Base-by-base conservation (phyloP, 2,329 filamentous ascomycete species). In the Alternaria sp. region DNA sequence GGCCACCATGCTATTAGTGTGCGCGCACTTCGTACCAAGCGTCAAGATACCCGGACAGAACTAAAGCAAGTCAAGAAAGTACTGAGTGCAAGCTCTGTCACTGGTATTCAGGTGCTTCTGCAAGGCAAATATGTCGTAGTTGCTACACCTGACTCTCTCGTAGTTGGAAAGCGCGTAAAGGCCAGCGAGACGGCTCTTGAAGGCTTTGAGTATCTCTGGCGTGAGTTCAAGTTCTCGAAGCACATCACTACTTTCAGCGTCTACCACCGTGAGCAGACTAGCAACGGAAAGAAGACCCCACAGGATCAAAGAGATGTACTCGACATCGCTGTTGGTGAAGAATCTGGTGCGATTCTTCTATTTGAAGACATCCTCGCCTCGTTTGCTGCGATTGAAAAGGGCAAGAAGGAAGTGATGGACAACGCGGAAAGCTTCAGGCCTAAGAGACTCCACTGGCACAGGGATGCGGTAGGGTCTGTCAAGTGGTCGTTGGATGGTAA, bases 401-500 rank as follows among this genome's bases (percentile, higher is more conserved):
- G 64, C 11, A 61, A 60, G 7, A 63, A 69, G 39, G 58, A 56
- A n/a, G 67, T 61, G 33, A 56, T 59, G 26, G 65, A 68, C 41
- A 65, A 56, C n/a, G 55, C 81, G 66, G 77, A 79, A 71, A 54
- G 72, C 69, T 61, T 83, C 13, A 73, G 85, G 39, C 82, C 85
- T 21, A 87, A 89, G 56, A 90, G 89, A 63, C 82, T 93, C 52
- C 95, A 98, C 76, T 99, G 95, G 95, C 95, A 99, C 77, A 86
- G 93, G 68, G 88, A 89, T 67, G 86, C 89, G 48, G 93, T 97
- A 8, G 89, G 90, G 68, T 85, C 91, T 9, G 83, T 97, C 57
- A 96, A 95, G 77, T 98, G 93, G 91, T 97, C 95, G 13, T 83
- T 84, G 66, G 95, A 99, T 83, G 93, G 94, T 92, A 84, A 61